These are phyloP conservation scores for Farysia itapuensis DNA, from an alignment of 1,284 basidiomycete species.

Conservation along the genomic window DNA sequence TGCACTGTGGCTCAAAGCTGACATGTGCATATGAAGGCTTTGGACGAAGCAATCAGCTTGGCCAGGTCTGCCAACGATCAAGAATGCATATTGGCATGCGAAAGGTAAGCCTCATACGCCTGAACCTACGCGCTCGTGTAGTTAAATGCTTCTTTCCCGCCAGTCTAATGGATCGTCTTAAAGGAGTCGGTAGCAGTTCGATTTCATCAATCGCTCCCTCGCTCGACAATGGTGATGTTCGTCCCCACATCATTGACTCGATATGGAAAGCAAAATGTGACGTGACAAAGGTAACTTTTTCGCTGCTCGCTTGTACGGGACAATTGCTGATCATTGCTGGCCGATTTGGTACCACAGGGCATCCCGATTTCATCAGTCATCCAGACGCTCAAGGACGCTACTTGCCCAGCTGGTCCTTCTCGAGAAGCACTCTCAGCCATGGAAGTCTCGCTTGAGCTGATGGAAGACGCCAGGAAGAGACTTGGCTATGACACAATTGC, in stretches of 20 bases:
- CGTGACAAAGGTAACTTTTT: conserved; percentile 7
- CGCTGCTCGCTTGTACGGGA: no score
- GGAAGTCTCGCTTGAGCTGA: conserved; percentile 21
- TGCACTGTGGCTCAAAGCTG: no score
- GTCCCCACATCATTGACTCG: conserved; percentile 5
- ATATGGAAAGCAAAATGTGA: conserved; percentile 19
- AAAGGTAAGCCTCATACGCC: conserved; percentile 16
- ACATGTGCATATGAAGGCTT: no score
- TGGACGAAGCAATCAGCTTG: conserved; percentile 34
- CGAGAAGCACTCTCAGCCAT: conserved; percentile 8
- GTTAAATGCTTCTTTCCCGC: no score
- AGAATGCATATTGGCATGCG: conserved; percentile 34
- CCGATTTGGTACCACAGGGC: no score
- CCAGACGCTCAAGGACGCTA: conserved; percentile 5
- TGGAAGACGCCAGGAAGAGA: conserved; percentile 27
- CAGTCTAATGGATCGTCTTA: conserved; percentile 17
- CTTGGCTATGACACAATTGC: conserved; percentile 10
- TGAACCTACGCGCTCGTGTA: no score
- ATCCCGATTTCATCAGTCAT: neutral
- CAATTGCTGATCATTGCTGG: no score
- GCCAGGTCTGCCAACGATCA: conserved; percentile 29
- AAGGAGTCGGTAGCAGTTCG: conserved; percentile 19
- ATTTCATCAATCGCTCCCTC: conserved; percentile 1
- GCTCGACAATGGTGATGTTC: neutral
- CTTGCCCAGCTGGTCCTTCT: conserved; percentile 6